Base-by-base conservation (phyloP, 2,329 filamentous ascomycete species). In the Fusarium sp. region DNA sequence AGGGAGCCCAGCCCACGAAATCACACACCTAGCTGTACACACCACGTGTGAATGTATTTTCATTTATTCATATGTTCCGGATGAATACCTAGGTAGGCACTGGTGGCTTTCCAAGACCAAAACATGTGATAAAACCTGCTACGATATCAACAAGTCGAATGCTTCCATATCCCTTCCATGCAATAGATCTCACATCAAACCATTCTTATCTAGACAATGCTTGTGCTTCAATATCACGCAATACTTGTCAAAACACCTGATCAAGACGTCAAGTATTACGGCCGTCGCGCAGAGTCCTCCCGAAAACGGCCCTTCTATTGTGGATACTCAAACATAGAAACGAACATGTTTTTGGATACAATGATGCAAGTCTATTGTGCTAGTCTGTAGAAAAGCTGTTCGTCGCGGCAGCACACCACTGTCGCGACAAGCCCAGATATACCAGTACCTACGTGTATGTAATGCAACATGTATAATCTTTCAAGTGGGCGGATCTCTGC, bases 301-400 rank as follows among this genome's bases (percentile, higher is more conserved):
- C 67, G 48, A 67, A 27, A 44, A 67, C 37, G 45, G 67, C 44
- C 63, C 67, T 63, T 70, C 41, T 59, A 52, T 40, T 57, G 40
- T 49, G 63, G 45, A 27, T 32, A 57, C 42, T 20, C 20, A 25
- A 13, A 30, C 30, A 51, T 22, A 30, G 22, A 30, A 22, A 22
- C 18, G 13, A 30, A 42, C 13, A 48, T 29, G 9, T 20, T 13
- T 57, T 59, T 54, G 40, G 25, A 51, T 54, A 34, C 58, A 54
- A 64, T 32, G 68, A 49, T 46, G 29, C 51, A 65, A 64, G 45
- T 70, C 67, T 70, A 67, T 70, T 70, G 40, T 67, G 57, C 67
- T 37, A 13, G 22, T 47, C 48, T 34, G 61, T 57, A 63, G 59
- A 63, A 64, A 54, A 64, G 64, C 57, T 56, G 44, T 42, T 46